Percentiles rank a stretch among this genome's conserved stretches.
Conservation (phyloP, 148 eudicot species). For the Amaranthus cruentus region DNA sequence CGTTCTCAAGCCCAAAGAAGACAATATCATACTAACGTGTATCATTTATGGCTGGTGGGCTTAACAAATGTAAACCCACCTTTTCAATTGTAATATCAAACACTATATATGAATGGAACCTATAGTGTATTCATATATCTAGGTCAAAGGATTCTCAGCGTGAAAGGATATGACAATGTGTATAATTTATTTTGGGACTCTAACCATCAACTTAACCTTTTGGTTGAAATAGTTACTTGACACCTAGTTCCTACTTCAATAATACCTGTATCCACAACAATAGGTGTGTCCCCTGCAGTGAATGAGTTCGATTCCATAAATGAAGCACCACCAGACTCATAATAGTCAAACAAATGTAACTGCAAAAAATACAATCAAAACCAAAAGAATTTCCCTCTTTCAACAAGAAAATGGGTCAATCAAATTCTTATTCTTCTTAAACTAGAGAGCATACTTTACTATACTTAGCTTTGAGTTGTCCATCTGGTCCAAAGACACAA, state of each 20-base stretch:
- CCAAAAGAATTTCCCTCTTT: neutral
- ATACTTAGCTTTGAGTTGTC: constrained; percentile 45
- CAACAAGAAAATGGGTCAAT: neutral
- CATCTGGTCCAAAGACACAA: constrained; percentile 51
- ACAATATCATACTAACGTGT: too few species aligned
- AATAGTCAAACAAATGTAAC: constrained; percentile 53
- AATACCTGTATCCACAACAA: constrained; percentile 33
- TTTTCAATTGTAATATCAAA: too few species aligned
- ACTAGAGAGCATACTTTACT: constrained; percentile 40
- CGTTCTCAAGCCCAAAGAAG: too few species aligned
- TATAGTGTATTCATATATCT: too few species aligned
- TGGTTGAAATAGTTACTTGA: too few species aligned
- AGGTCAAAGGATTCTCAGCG: too few species aligned
- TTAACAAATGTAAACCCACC: too few species aligned
- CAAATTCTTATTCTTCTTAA: neutral
- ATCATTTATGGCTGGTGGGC: too few species aligned
- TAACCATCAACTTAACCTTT: too few species aligned
- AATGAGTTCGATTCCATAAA: constrained; percentile 45
- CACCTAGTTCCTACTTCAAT: neutral
- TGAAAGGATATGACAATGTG: too few species aligned
- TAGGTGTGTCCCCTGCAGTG: constrained; percentile 48
- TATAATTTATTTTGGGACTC: too few species aligned
- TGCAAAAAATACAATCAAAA: constrained; percentile 13
- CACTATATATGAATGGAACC: too few species aligned
- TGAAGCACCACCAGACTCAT: constrained; percentile 34